Percentiles rank a stretch among this genome's conserved stretches.
Conservation (phyloP, 2,329 filamentous ascomycete genomes). For the Sporothrix dimorphospora region DNA sequence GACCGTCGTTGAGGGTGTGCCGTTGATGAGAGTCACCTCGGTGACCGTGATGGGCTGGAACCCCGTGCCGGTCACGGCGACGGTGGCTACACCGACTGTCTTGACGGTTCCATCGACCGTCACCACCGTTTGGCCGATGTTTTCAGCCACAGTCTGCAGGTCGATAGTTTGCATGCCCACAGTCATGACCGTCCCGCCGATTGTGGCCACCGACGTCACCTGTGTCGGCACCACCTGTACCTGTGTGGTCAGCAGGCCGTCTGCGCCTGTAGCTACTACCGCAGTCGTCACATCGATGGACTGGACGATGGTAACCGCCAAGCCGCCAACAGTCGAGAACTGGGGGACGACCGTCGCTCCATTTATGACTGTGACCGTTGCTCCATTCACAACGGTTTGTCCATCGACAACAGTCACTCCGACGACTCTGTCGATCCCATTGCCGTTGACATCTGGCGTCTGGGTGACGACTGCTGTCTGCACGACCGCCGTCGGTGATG, state of each 20-base stretch:
- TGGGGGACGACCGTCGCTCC: constrained; percentile 23
- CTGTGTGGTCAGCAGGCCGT: constrained; percentile 4
- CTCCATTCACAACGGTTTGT: not conserved
- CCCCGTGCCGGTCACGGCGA: constrained; percentile 32
- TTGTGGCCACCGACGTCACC: constrained; percentile 32
- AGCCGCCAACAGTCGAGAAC: constrained; percentile 31
- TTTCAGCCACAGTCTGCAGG: not conserved
- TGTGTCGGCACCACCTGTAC: constrained; percentile 23
- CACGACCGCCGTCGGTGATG: constrained; percentile 11
- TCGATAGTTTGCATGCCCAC: constrained; percentile 26
- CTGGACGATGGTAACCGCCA: constrained; percentile 20
- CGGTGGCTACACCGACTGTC: constrained; percentile 24
- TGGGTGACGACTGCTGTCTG: not conserved
- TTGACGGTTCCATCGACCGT: not conserved
- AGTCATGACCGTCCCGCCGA: constrained; percentile 20
- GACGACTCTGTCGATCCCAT: constrained; percentile 11
- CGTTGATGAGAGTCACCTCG: constrained; percentile 38
- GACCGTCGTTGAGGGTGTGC: constrained; percentile 36
- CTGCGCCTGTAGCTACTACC: not conserved
- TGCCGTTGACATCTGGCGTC: constrained; percentile 17
- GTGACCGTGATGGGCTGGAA: constrained; percentile 34
- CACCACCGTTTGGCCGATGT: constrained; percentile 17
- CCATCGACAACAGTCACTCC: constrained; percentile 16
- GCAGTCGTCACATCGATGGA: constrained; percentile 4
- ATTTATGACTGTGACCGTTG: constrained; percentile 4